Evolutionary conservation across 1,284 basidiomycete genomes (phyloP).

Genomic region (Veloporphyrellus conicus): DNA sequence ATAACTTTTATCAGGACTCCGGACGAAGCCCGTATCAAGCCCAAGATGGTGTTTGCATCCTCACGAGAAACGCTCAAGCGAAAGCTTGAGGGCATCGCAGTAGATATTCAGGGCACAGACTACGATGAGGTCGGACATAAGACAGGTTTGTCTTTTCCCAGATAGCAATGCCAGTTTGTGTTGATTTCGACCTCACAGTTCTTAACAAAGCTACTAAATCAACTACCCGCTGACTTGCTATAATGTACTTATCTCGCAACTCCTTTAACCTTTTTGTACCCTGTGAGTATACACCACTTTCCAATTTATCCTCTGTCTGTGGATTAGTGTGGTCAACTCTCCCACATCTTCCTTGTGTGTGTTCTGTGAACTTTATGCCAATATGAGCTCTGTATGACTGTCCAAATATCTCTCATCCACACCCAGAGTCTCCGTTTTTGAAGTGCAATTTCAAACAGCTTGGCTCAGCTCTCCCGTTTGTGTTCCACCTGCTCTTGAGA

Average conservation of each 20-base stretch:
- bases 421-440: no score
- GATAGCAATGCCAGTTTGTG: neutral
- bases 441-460: no score
- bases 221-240: constrained; percentile 15
- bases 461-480: no score
- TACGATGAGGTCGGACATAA: constrained; percentile 73
- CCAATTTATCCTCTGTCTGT: neutral
- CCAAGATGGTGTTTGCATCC: constrained; percentile 94
- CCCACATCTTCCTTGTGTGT: no score
- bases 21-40: constrained; percentile 81
- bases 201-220: constrained; percentile 16
- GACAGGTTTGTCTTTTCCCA: constrained; percentile 52
- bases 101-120: constrained; percentile 90
- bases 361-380: no score
- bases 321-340: no score
- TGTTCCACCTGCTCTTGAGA: neutral
- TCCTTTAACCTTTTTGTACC: constrained; percentile 10
- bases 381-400: no score
- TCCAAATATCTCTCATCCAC: no score
- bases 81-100: constrained; percentile 64
- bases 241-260: constrained; percentile 7
- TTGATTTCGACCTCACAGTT: constrained; percentile 15
- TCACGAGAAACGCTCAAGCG: constrained; percentile 85
- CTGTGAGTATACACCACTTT: constrained; percentile 11
- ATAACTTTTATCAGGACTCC: constrained; percentile 66